Base-by-base conservation (phyloP, 2,329 filamentous ascomycete genomes). In the Botrytis sinoallii region DNA sequence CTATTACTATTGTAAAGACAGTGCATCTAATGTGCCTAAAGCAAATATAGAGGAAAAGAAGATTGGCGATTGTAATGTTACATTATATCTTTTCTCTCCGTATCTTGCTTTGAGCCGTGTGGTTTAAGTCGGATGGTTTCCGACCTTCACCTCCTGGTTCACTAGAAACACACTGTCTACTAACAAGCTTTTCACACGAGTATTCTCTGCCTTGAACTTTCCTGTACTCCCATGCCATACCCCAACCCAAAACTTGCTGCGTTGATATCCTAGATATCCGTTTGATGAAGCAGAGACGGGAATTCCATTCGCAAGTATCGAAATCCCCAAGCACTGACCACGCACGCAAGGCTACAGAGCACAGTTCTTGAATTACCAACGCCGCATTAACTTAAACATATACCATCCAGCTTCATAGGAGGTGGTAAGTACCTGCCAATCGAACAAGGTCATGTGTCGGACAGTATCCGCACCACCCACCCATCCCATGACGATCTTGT, bases 381-480 rank as follows among this genome's bases (percentile, higher is more conserved):
- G 1, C 0, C n/a, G 10, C 25, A 42, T 42, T 14, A 5, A 12
- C 25, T 2, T 14, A 3, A 0, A n/a, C 9, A n/a, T n/a, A n/a
- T 7, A 14, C 48, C 25, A 16, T 55, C 12, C 48, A 55, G 12
- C 48, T 12, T n/a, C 3, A 25, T 1, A 10, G 20, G 20, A 48
- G 25, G 10, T 3, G 25, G 25, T 55, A 6, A 14, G 3, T 3
- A 2, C 6, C 48, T 55, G 48, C 48, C 48, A 55, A n/a, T 14
- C 48, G 25, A 16, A 0, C 25, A n/a, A n/a, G 12, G 10, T 55
- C 12, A 16, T 16, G 12, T 6, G 2, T 16, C 5, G 25, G 25
- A 55, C 6, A 55, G 2, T n/a, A 12, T 7, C 16, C 12, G 12
- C 12, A 16, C 5, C 5, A 16, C 48, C 48, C 48, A 55, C 7